phyloP scores from a whole-genome alignment of 78 protist species.

The Dictyostelium brefeldianum region DNA sequence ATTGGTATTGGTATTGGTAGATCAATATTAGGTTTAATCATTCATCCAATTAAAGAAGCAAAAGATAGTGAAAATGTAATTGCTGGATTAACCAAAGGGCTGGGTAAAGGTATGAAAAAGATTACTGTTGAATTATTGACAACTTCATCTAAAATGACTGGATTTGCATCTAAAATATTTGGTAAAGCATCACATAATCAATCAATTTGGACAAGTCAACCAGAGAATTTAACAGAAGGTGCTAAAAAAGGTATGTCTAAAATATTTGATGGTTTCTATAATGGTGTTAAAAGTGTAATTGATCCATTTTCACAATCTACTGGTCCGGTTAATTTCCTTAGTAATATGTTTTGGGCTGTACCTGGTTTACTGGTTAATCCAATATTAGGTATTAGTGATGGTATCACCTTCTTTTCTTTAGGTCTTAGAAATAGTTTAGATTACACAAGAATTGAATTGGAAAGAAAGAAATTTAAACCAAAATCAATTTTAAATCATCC shows the following conservation, averaged over 20 bases:
- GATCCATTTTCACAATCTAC: conserved; percentile 7
- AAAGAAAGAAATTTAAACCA: conserved; percentile 25
- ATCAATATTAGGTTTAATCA: conserved; percentile 11
- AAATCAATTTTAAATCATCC: not conserved
- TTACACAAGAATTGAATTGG: conserved; percentile 42
- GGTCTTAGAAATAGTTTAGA: conserved; percentile 60
- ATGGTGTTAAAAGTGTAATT: conserved; percentile 45
- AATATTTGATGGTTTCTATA: conserved; percentile 51
- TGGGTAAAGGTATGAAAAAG: conserved; percentile 26
- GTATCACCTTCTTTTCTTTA: conserved; percentile 28
- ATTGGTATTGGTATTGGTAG: conserved; percentile 41
- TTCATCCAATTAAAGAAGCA: conserved; percentile 49
- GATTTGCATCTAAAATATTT: conserved; percentile 9
- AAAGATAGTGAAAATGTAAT: conserved; percentile 12
- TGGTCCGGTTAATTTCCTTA: conserved; percentile 29
- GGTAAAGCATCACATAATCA: not conserved
- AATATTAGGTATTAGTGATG: conserved; percentile 37
- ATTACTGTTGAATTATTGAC: conserved; percentile 57
- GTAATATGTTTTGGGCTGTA: conserved; percentile 44
- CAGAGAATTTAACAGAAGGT: conserved; percentile 41
- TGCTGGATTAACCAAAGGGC: conserved; percentile 40
- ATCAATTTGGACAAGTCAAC: not conserved
- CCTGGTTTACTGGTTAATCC: conserved; percentile 53
- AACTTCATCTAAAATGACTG: conserved; percentile 2
- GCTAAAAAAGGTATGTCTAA: conserved; percentile 19